Conservation (phyloP, 805 yeast species). For the Saturnispora silvae region DNA sequence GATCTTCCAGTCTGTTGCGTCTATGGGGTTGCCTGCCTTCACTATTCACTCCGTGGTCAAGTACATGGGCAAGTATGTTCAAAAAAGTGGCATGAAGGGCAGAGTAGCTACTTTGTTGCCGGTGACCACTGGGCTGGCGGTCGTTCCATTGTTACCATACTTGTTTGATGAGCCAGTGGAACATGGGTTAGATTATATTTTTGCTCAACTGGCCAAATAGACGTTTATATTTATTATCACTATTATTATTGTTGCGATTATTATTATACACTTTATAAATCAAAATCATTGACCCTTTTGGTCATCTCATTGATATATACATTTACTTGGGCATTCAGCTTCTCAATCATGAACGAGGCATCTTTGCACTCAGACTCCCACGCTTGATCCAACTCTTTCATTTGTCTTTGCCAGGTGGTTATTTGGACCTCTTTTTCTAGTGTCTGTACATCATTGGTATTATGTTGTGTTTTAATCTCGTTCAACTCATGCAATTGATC, state of each 20-base stretch:
- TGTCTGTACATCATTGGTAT: slow-evolving; percentile 38
- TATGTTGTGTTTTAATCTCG: slow-evolving; percentile 37
- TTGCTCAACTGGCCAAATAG: slow-evolving; percentile 37
- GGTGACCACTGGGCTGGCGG: slow-evolving; percentile 63
- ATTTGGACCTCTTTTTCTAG: slow-evolving; percentile 39
- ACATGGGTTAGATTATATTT: slow-evolving; percentile 48
- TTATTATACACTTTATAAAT: too few relatives aligned
- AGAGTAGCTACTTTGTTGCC: slow-evolving; percentile 58
- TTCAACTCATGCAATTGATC: slow-evolving; percentile 37
- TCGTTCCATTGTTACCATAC: slow-evolving; percentile 70
- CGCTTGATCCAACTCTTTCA: slow-evolving; percentile 29
- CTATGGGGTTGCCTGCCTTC: slow-evolving; percentile 81
- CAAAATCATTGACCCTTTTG: too few relatives aligned
- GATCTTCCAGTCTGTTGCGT: slow-evolving; percentile 70
- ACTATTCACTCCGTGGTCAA: slow-evolving; percentile 71
- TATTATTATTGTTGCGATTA: too few relatives aligned
- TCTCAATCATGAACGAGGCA: slow-evolving; percentile 42
- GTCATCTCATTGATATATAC: slow-evolving; percentile 42
- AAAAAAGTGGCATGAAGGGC: slow-evolving; percentile 36
- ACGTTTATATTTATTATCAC: too few relatives aligned
- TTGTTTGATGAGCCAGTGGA: slow-evolving; percentile 80
- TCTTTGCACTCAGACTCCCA: slow-evolving; percentile 44
- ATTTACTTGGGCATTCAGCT: slow-evolving; percentile 44
- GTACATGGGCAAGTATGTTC: slow-evolving; percentile 54
- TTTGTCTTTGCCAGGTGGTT: slow-evolving; percentile 26